Percentiles rank a stretch among this genome's conserved stretches.
These are phyloP conservation scores for Talaromyces sp. DNA, from an alignment of 2,329 filamentous ascomycete species.

Conservation along the genomic window DNA sequence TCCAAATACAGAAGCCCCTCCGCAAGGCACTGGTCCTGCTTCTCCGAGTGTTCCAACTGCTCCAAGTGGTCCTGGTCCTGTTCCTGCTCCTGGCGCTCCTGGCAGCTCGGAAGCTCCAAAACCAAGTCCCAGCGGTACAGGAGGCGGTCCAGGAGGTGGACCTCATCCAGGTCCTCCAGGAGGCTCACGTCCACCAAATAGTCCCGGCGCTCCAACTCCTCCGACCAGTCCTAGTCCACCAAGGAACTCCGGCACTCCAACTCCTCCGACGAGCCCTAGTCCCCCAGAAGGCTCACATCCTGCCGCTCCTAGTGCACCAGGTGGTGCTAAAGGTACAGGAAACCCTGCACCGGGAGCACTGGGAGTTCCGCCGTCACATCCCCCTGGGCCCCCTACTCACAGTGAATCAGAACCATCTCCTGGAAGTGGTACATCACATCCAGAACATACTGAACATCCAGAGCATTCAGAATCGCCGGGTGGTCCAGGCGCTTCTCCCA, in stretches of 20 bases:
- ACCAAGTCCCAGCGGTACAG: too few species aligned
- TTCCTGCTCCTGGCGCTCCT: not conserved
- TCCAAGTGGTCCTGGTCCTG: not conserved
- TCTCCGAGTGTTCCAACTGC: constrained; percentile 5
- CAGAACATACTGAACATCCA: not conserved
- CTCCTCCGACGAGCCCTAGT: not conserved
- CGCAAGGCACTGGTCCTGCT: constrained; percentile 13
- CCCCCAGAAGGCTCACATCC: not conserved
- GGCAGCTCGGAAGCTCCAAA: not conserved
- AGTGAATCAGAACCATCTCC: constrained; percentile 9
- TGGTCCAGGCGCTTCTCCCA: not conserved
- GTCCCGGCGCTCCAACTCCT: constrained; percentile 1
- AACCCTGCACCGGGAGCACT: constrained; percentile 2
- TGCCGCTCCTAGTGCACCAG: not conserved
- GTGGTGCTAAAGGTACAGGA: not conserved
- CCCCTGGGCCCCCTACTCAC: not conserved
- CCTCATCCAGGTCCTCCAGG: constrained; percentile 9
- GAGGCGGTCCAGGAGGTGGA: not conserved
- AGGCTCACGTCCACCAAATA: not conserved
- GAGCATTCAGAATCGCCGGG: not conserved
- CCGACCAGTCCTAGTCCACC: not conserved
- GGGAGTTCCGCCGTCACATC: constrained; percentile 1
- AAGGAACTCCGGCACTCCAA: not conserved
- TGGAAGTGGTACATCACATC: not conserved
- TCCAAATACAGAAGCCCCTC: constrained; percentile 11